These are phyloP conservation scores for Balamuthia mandrillaris DNA, from an alignment of 208 protist species.

Conservation along the genomic window DNA sequence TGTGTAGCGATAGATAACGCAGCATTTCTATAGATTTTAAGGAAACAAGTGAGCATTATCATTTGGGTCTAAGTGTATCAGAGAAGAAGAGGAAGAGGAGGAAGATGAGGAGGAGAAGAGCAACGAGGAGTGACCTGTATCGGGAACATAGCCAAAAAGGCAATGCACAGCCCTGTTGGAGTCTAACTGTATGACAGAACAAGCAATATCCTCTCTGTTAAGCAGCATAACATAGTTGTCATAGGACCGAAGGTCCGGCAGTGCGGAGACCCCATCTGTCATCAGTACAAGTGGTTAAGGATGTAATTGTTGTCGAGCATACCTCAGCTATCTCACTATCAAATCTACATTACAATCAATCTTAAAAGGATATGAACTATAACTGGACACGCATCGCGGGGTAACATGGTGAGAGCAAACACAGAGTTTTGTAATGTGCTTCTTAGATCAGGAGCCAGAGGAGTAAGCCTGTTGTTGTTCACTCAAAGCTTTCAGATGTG, in stretches of 20 bases:
- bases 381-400: neutral
- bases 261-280: neutral
- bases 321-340: neutral
- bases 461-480: neutral
- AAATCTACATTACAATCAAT: neutral
- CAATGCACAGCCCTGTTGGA: neutral
- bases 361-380: neutral
- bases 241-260: conserved; percentile 9
- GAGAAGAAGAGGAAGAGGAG: too few relatives aligned
- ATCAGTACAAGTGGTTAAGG: neutral
- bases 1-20: too few relatives aligned
- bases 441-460: neutral
- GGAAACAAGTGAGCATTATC: too few relatives aligned
- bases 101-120: too few relatives aligned
- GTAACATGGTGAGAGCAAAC: conserved; percentile 15
- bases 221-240: conserved; percentile 37
- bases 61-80: too few relatives aligned
- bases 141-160: conserved; percentile 30
- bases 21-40: too few relatives aligned
- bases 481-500: neutral
- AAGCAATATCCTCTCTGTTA: conserved; percentile 27
- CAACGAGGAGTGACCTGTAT: too few relatives aligned
- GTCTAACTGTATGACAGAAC: conserved; percentile 17
- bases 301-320: neutral
- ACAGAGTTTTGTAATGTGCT: conserved; percentile 21